Base-by-base conservation (phyloP, 2,329 filamentous ascomycete genomes). In the Cladosporium sp. region DNA sequence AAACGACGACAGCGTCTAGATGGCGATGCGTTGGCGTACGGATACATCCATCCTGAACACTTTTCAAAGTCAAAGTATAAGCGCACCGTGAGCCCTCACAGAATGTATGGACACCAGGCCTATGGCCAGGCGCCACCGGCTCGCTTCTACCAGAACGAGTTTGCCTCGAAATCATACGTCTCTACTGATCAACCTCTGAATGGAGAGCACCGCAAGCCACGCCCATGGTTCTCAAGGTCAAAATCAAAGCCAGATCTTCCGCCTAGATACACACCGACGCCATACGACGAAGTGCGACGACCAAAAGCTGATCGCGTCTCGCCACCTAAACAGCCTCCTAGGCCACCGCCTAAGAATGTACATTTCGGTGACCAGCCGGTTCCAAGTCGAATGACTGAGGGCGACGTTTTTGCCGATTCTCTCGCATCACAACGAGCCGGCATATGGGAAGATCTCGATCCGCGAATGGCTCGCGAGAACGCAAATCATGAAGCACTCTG, bases 11-110 rank as follows among this genome's bases (percentile, higher is more conserved):
- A 56, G 22, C 25, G 54, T 19, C 54, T 20, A 11, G 54, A 56
- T 19, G 25, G 34, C 14, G 42, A 56, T 56, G 54, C 42, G 12
- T 39, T 56, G 54, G 54, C 54, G 8, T 56, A 56, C 22, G 42
- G 54, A 20, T 56, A 56, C 15, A 56, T 56, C 9, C 54, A 56
- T 30, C 54, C 54, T 5, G 54, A 49, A 28, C 40, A 56, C 20
- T 5, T 56, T 15, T 14, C 34, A 22, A 39, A 39, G 36, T 28
- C 54, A 12, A 49, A 38, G 42, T 38, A 40, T 37, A 56, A 49
- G 22, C 42, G 54, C 42, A 38, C 54, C 8, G 28, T 49, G 30
- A 56, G 30, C 42, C 12, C 42, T 43, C 14, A 12, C 19, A 49
- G 14, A 11, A 56, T 56, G 54, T 56, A 56, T 19, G 22, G 54